Base-by-base conservation (phyloP, 805 yeast species). In the Kodamaea jinghongensis region DNA sequence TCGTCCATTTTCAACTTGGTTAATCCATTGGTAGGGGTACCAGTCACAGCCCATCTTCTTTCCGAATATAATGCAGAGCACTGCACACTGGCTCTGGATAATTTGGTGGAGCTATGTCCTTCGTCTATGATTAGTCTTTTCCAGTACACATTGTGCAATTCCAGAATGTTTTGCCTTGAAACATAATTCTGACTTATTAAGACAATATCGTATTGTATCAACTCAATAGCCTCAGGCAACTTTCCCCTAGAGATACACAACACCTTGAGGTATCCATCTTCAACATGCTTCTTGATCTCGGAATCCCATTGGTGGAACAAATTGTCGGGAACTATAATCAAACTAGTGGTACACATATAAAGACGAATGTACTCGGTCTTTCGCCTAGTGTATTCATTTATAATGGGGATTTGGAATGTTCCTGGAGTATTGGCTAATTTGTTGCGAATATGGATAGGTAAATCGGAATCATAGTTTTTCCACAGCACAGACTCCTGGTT, bases 21-120 rank as follows among this genome's bases (percentile, higher is more conserved):
- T 38, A 83, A 60, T 0, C 90, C 90, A 0, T 84, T 72, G 0
- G 88, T 82, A 4, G 89, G 89, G 0, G 90, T 83, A 22, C 90
- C 89, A 0, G 85, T 78, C 1, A 83, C 86, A 0, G 81, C 79
- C 90, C 90, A 83, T 44, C 76, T 70, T 36, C 87, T 66, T 50
- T 83, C 90, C 6, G 76, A 75, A 34, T 60, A 55, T 33, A 83
- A 51, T 15, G 63, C 59, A 25, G 65, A 66, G 13, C 85, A 78
- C 25, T 78, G 52, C 6, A 58, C 51, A 6, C 76, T 80, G 0
- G 76, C 69, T 36, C 75, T 64, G 0, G 85, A 70, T 1, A 69
- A 55, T 40, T 70, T 71, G 43, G 67, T 71, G 75, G 82, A 71
- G 17, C 80, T 71, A 54, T 83, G 89, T 0, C 89, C 89, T 55